Conservation (phyloP, 345 rosid species). For the Aegle marmelos region DNA sequence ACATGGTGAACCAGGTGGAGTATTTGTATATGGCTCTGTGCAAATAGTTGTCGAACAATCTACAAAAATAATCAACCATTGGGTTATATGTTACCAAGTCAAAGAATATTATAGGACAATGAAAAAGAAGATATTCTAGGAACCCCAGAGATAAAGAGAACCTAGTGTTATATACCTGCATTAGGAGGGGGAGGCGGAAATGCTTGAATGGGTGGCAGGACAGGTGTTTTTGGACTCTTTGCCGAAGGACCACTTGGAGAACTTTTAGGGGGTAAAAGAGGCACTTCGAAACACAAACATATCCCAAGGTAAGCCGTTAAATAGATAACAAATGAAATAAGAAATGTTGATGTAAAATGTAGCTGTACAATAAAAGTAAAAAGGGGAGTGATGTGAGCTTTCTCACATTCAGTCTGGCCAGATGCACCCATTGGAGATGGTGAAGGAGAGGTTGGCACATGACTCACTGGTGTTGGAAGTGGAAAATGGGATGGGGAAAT, state of each 20-base stretch:
- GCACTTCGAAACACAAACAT: slow-evolving; percentile 45
- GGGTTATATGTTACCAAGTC: slow-evolving; percentile 12
- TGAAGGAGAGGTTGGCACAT: slow-evolving; percentile 46
- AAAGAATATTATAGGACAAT: slow-evolving; percentile 6
- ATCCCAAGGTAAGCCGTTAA: slow-evolving; percentile 26
- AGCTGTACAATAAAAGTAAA: not conserved
- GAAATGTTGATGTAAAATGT: not conserved
- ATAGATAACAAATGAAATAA: slow-evolving; percentile 5
- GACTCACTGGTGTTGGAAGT: slow-evolving; percentile 32
- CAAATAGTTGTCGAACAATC: slow-evolving; percentile 79
- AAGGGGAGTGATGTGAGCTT: not conserved
- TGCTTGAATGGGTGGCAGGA: slow-evolving; percentile 55
- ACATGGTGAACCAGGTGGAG: slow-evolving; percentile 95
- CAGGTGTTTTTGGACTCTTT: slow-evolving; percentile 56
- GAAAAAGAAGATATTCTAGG: slow-evolving; percentile 5
- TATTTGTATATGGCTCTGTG: slow-evolving; percentile 78
- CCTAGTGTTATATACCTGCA: slow-evolving; percentile 49
- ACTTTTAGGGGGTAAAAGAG: slow-evolving; percentile 33
- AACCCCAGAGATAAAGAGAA: slow-evolving; percentile 7
- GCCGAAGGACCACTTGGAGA: slow-evolving; percentile 42
- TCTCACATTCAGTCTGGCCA: slow-evolving; percentile 43
- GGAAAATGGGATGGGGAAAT: slow-evolving; percentile 33
- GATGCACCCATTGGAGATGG: slow-evolving; percentile 47
- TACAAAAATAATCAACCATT: slow-evolving; percentile 30
- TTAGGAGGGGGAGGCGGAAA: slow-evolving; percentile 97